These are phyloP conservation scores for Teunomyces funiuensis DNA, from an alignment of 805 yeast species.

Conservation along the genomic window DNA sequence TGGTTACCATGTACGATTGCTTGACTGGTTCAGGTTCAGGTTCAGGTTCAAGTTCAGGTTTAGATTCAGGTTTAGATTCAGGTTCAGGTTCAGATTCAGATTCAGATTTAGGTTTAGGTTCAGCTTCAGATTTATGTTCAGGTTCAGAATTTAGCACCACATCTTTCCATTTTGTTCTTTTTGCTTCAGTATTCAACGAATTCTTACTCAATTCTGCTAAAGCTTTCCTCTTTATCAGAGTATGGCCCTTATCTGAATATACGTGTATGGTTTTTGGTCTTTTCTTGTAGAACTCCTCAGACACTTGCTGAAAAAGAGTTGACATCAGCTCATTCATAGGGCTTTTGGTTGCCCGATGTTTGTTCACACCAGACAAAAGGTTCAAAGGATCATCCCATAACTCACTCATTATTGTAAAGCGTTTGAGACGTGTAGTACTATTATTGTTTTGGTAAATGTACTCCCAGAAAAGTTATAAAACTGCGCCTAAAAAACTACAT, in stretches of 20 bases:
- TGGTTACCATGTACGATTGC: not conserved
- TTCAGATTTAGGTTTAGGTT: no score
- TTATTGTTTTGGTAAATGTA: not conserved
- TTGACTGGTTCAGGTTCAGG: not conserved
- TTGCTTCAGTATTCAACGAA: not conserved
- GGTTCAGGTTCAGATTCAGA: no score
- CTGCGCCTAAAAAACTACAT: no score
- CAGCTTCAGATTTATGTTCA: no score
- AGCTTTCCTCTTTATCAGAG: not conserved
- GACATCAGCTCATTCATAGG: not conserved
- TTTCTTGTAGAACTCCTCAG: not conserved
- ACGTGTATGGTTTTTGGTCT: conserved; percentile 1
- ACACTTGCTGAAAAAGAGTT: not conserved
- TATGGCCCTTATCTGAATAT: not conserved
- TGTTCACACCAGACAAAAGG: not conserved
- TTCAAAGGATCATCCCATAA: not conserved
- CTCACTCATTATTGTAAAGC: not conserved
- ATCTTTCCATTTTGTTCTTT: not conserved
- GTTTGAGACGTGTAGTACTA: not conserved
- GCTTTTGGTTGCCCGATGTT: not conserved
- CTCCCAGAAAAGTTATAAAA: no score
- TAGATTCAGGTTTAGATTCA: no score
- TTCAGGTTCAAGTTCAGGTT: no score
- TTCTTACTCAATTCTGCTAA: not conserved
- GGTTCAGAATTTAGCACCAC: not conserved